Evolutionary conservation across 2,329 filamentous ascomycete species (phyloP).

Genomic region (Diaporthe nobilis): DNA sequence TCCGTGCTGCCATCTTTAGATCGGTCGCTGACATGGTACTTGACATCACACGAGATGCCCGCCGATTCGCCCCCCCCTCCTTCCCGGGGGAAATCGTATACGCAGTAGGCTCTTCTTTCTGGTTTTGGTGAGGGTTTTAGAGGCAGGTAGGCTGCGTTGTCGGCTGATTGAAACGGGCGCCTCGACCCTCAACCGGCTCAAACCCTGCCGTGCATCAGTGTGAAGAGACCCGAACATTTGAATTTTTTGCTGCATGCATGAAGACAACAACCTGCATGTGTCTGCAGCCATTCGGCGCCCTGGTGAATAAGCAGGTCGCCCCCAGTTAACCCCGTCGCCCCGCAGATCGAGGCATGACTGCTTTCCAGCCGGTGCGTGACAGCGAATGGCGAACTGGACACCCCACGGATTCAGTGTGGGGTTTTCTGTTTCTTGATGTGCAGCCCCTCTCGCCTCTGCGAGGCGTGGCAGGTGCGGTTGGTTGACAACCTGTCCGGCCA

Average conservation of each 20-base stretch:
- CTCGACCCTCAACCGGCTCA: constrained; percentile 14
- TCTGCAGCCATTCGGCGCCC: constrained; percentile 30
- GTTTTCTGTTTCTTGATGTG: not conserved
- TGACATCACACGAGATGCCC: constrained; percentile 9
- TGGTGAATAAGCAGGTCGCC: constrained; percentile 13
- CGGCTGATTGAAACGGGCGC: constrained; percentile 21
- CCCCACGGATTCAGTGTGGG: constrained; percentile 32
- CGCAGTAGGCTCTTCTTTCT: not conserved
- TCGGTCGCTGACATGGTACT: not conserved
- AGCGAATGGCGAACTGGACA: constrained; percentile 22
- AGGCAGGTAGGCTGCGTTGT: not conserved
- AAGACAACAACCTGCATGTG: constrained; percentile 23
- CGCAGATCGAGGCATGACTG: constrained; percentile 25
- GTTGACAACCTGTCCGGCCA: constrained; percentile 20
- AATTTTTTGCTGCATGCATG: constrained; percentile 10
- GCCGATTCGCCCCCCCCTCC: not conserved
- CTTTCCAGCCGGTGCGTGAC: constrained; percentile 11
- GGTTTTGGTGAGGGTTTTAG: not conserved
- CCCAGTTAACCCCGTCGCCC: constrained; percentile 20
- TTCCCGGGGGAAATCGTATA: not conserved
- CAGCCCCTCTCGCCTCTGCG: constrained; percentile 9
- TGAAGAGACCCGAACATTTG: constrained; percentile 23
- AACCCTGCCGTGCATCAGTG: constrained; percentile 18
- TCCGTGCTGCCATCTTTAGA: constrained; percentile 1
- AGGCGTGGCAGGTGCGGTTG: constrained; percentile 28